Base-by-base conservation (phyloP, 2,329 filamentous ascomycete genomes). In the Metarhizium robertsii region DNA sequence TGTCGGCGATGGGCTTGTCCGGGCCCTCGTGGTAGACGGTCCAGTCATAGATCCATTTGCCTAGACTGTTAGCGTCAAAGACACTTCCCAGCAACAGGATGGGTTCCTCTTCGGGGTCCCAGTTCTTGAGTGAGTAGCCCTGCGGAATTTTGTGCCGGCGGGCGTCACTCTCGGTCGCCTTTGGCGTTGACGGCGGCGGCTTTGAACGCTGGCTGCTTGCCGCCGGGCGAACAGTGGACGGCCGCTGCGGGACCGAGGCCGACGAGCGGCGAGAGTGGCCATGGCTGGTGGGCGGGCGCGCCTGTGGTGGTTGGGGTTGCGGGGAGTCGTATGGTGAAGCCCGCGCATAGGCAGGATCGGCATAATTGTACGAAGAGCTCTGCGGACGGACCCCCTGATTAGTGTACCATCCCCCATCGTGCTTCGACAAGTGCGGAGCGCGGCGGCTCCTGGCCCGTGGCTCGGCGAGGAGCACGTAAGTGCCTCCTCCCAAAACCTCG, bases 41-140 rank as follows among this genome's bases (percentile, higher is more conserved):
- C 94, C 94, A 99, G 79, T 97, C 94, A 73, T 96, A 99, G 67
- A 99, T 95, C 94, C 94, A 99, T 75, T 96, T 96, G 66, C 94
- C 94, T 34, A 99, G 80, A 30, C 90, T 96, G 79, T 97, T 96
- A 67, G 92, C 90, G 68, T 97, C 94, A 67, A 97, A 97, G 55
- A 97, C 94, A 67, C 90, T 95, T 52, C 94, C 94, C 25, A 97
- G 80, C 30, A 99, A 82, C 68, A 96, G 86, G 69, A 99, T 96
- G 53, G 94, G 94, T 63, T 91, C 85, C 76, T 97, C 92, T 32
- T 84, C 85, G 0, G 92, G 92, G 69, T 99, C 94, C 94, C 94
- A 97, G 76, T 97, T 95, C 80, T 97, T 97, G 68, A 92, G 84
- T 30, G 90, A 95, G 76, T 95, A 99, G 59, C 94, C 92, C 1